Conservation (phyloP, 1,139 yeast genomes). For the Magnusiomyces suaveolens region DNA sequence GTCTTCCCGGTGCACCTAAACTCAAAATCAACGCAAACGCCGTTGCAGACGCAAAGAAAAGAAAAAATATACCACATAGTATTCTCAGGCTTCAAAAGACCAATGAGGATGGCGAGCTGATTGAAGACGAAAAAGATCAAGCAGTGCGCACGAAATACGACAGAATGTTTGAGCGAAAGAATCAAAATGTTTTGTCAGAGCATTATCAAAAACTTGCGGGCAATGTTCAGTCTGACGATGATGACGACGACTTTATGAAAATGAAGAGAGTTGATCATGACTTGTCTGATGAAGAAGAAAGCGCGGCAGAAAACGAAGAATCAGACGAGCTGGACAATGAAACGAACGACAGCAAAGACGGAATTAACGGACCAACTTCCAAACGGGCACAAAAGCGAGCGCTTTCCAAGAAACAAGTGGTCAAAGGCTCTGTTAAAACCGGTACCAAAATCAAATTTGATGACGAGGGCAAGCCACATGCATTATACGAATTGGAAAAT, state of each 20-base stretch:
- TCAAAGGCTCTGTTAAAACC: conserved; percentile 50
- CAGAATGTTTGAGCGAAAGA: conserved; percentile 89
- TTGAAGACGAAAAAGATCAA: conserved; percentile 27
- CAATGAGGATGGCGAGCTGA: conserved; percentile 44
- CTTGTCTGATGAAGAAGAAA: conserved; percentile 62
- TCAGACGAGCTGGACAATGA: conserved; percentile 62
- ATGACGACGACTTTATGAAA: conserved; percentile 66
- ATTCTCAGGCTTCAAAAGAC: conserved; percentile 48
- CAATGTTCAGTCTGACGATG: conserved; percentile 30
- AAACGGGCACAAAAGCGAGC: conserved; percentile 86
- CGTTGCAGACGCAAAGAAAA: conserved; percentile 47
- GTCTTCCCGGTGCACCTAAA: conserved; percentile 93
- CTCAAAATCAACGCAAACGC: conserved; percentile 57
- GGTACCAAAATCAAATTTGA: conserved; percentile 71
- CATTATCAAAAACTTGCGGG: conserved; percentile 59
- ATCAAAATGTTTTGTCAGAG: conserved; percentile 85
- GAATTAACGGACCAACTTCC: conserved; percentile 52
- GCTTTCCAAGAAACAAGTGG: conserved; percentile 60
- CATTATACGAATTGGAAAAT: conserved; percentile 80
- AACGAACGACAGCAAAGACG: conserved; percentile 55
- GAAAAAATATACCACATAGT: conserved; percentile 74
- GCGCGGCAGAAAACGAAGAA: conserved; percentile 72
- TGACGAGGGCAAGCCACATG: conserved; percentile 87
- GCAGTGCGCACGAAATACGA: conserved; percentile 81
- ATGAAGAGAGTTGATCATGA: conserved; percentile 71